Evolutionary conservation across 1,139 yeast genomes (phyloP), one percentile per base, ranked within the genome.

Genomic region (Saccharomycopsis phalli): DNA sequence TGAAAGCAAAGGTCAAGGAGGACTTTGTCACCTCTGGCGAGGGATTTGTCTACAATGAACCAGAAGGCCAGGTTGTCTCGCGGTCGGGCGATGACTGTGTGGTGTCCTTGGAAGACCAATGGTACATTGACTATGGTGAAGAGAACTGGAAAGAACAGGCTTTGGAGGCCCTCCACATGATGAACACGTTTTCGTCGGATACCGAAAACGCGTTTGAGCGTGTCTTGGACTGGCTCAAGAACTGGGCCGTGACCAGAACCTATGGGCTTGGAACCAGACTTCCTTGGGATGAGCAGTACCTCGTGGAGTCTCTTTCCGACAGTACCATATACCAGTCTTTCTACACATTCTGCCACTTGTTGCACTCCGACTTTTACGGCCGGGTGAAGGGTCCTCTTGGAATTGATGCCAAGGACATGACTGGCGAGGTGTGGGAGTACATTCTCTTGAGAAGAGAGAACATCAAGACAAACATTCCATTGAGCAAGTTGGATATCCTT

Each of bases 101-200:
- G 54, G 98, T 91, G 40, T 87, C 97, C 13, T 74, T 93, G 45
- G 97, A 93, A 66, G 98, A 93, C 65, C 99, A 93, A 69, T 93
- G 98, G 98, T 93, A 77, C 62, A 74, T 86, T 56, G 97, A 93
- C 61, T 93, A 93, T 57, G 98, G 98, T 71, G 99, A 93, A 73
- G 87, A 78, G 51, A 54, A 65, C 25, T 93, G 99, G 99, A 82
- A 82, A 59, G 62, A 68, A n/a, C 74, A 76, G 60, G 94, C 97
- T 42, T 68, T 80, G 49, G 93, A 82, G 53, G 82, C 95, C 60
- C 72, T 93, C 51, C 70, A 68, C 35, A 59, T 63, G 50, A 79
- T 93, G 93, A 75, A 83, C 61, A 74, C 93, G 17, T 91, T 74
- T 67, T 70, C 81, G 40, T 69, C 79, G 44, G 98, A 91, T 67